phyloP scores from a whole-genome alignment of 768 basidiomycete genomes.

The Naganishia vaughanmartiniae region DNA sequence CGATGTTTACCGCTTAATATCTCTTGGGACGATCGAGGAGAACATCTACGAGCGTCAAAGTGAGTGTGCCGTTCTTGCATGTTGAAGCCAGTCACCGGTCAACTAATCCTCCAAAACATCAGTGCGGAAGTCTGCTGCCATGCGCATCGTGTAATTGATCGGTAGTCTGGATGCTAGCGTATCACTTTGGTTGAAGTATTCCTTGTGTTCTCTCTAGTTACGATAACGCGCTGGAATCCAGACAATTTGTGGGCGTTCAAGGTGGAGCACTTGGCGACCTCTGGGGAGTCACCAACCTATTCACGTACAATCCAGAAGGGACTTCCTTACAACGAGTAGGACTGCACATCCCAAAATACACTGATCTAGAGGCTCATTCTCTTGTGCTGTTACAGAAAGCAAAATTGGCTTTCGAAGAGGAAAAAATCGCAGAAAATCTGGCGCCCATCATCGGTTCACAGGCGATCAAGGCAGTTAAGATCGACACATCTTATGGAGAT shows the following conservation, averaged over 20 bases:
- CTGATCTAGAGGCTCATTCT: not conserved
- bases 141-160: constrained; percentile 24
- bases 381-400: not conserved
- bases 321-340: constrained; percentile 27
- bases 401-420: constrained; percentile 9
- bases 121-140: constrained; percentile 31
- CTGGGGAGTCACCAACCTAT: constrained; percentile 49
- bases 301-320: constrained; percentile 45
- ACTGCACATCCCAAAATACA: not conserved
- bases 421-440: not conserved
- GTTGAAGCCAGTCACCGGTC: not conserved
- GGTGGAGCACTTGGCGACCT: constrained; percentile 45
- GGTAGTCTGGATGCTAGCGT: not conserved
- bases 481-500: constrained; percentile 16
- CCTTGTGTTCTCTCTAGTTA: constrained; percentile 30
- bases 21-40: constrained; percentile 49
- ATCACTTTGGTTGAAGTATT: not conserved
- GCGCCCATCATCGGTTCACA: not conserved
- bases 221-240: constrained; percentile 45
- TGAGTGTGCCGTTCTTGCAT: constrained; percentile 25
- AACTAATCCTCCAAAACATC: not conserved
- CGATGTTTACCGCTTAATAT: constrained; percentile 50
- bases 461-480: constrained; percentile 6
- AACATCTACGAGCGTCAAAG: constrained; percentile 50
- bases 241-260: constrained; percentile 46